Evolutionary conservation across 768 basidiomycete genomes (phyloP), one percentile per base, ranked within the genome.

Genomic region (Hericium erinaceus): DNA sequence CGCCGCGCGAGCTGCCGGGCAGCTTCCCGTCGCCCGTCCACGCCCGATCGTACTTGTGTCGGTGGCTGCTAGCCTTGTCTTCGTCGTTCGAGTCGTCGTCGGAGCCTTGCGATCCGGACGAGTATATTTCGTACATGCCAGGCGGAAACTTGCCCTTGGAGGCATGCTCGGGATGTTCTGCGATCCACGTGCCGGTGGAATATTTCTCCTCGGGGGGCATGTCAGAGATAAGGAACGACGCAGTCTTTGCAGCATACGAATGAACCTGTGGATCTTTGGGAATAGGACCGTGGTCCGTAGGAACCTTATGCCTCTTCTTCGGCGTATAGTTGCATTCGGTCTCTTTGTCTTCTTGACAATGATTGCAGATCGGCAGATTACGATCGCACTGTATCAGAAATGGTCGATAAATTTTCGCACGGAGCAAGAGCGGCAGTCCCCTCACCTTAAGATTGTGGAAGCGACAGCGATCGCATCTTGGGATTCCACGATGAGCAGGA

Each of bases 401-500:
- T 57, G 51, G 37, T 56, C 40, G 56, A 39, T 49, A 18, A 55
- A 33, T 52, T 20, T 26, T 24, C 38, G 26, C 53, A 60, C 49
- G 59, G 39, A 50, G 44, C 40, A 57, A 58, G 55, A 52, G 59
- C 9, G 41, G 28, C 28, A 48, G 18, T 10, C 12, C n/a, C 41
- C 77, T 60, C 55, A 85, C 85, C 72, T 87, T 87, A 28, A 87
- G 73, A 67, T 87, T 87, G 65, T 75, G 75, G 41, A 75, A 69
- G 20, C 85, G 83, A 70, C 85, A 87, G 44, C 81, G 77, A 74
- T 87, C 85, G 58, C 85, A 87, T 57, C 85, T 75, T 33, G 85
- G 85, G 59, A 87, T 86, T 22, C 85, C 85, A 58, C 85, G 78
- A 67, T 87, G 85, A 40, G 85, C 86, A 44, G 85, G 86, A 3